phyloP scores from a whole-genome alignment of 768 basidiomycete genomes.

The Pisolithus microcarpus region DNA sequence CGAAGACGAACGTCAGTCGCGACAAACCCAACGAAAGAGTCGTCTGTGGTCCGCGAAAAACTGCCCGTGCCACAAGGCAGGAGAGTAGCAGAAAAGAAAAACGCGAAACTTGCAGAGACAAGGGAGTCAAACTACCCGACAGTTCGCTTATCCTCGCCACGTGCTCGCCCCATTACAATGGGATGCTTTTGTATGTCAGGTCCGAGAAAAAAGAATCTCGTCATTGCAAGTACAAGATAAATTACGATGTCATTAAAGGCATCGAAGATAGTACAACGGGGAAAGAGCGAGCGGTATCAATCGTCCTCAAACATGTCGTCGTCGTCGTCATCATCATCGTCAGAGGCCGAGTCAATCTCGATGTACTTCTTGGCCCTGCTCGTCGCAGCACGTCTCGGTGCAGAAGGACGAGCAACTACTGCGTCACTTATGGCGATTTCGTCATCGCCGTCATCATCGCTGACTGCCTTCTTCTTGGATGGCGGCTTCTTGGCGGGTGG shows the following conservation, averaged over 20 bases:
- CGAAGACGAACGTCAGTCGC: slow-evolving; percentile 3
- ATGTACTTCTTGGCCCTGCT: slow-evolving; percentile 54
- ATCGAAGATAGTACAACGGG: background rate
- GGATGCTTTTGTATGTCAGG: background rate
- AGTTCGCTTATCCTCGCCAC: slow-evolving; percentile 11
- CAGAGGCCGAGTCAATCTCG: slow-evolving; percentile 48
- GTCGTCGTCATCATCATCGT: slow-evolving; percentile 33
- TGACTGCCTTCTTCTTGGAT: slow-evolving; percentile 32
- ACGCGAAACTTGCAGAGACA: background rate
- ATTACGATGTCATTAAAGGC: background rate
- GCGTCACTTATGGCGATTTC: slow-evolving; percentile 39
- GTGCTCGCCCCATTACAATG: background rate
- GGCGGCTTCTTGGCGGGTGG: too few species aligned
- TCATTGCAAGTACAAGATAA: background rate
- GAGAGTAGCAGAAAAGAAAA: slow-evolving; percentile 1
- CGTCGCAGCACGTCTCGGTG: slow-evolving; percentile 43
- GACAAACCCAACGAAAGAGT: background rate
- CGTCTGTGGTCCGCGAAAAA: background rate
- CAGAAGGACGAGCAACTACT: slow-evolving; percentile 34
- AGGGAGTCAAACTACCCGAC: background rate
- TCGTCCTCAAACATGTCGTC: slow-evolving; percentile 44
- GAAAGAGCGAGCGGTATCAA: slow-evolving; percentile 14
- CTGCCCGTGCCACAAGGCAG: slow-evolving; percentile 1
- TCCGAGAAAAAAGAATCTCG: background rate
- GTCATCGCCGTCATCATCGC: slow-evolving; percentile 44